These are phyloP conservation scores for Leptomonas pyrrhocoris DNA, from an alignment of 208 protist genomes.

Conservation along the genomic window DNA sequence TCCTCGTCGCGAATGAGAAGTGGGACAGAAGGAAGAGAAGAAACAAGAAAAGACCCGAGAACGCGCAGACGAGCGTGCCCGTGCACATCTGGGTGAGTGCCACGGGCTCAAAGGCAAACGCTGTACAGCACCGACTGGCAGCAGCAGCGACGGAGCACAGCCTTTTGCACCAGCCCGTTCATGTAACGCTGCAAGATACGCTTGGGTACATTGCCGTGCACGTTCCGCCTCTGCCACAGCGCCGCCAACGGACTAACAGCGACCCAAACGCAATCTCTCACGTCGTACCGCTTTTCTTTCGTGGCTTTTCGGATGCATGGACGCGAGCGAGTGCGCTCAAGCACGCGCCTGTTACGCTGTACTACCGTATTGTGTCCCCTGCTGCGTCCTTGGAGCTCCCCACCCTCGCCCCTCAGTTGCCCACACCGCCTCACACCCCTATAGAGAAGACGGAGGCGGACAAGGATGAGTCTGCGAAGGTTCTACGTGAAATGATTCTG, in stretches of 20 bases:
- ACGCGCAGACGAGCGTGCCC: neutral
- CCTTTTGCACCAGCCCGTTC: conserved; percentile 23
- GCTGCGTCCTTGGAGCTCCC: conserved; percentile 3
- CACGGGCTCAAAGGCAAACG: neutral
- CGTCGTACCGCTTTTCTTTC: conserved; percentile 20
- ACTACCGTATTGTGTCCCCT: conserved; percentile 33
- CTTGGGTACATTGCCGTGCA: conserved; percentile 32
- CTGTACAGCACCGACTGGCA: conserved; percentile 18
- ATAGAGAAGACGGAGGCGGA: no score
- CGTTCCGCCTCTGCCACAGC: neutral
- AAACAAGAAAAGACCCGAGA: neutral
- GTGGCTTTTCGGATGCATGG: conserved; percentile 24
- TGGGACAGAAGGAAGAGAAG: neutral
- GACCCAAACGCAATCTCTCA: neutral
- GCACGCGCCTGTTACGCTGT: conserved; percentile 7
- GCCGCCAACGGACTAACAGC: neutral
- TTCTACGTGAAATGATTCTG: conserved; percentile 26
- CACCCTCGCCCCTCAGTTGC: conserved; percentile 19
- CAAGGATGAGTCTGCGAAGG: neutral
- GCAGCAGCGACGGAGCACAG: conserved; percentile 8
- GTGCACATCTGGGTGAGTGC: conserved; percentile 28
- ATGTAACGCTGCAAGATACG: conserved; percentile 15
- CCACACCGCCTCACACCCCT: neutral
- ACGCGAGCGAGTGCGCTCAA: neutral
- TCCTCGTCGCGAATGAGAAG: conserved; percentile 9